phyloP scores from a whole-genome alignment of 75 land plant genomes.

The Larix kaempferi region DNA sequence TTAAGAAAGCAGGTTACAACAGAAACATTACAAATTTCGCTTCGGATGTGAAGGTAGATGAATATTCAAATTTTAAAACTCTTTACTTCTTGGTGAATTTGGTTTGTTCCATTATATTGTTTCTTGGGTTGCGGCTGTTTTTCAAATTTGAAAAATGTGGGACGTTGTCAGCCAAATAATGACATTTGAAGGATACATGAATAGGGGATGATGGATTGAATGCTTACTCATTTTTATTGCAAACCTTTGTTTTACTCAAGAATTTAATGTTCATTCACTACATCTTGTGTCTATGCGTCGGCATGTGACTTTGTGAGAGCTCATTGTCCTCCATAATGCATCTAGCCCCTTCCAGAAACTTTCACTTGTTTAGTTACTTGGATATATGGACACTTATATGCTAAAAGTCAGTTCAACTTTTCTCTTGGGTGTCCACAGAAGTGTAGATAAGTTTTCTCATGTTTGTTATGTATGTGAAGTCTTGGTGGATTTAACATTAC shows the following conservation, averaged over 20 bases:
- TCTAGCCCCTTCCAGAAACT: background rate
- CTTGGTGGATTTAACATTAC: slow-evolving; percentile 41
- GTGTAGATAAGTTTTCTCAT: slow-evolving; percentile 31
- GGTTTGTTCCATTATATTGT: background rate
- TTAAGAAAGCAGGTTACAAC: slow-evolving; percentile 79
- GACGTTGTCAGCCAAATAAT: background rate
- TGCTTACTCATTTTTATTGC: background rate
- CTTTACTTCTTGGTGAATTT: background rate
- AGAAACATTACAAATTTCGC: slow-evolving; percentile 86
- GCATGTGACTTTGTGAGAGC: background rate
- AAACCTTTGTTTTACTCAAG: background rate
- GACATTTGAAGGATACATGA: background rate
- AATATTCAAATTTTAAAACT: background rate
- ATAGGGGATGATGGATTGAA: background rate
- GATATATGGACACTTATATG: background rate
- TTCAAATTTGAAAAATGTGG: background rate
- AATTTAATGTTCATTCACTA: background rate
- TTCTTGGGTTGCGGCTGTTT: background rate
- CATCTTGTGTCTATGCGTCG: background rate
- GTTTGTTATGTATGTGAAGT: slow-evolving; percentile 49
- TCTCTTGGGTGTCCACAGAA: background rate
- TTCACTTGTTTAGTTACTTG: background rate
- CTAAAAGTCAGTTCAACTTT: background rate
- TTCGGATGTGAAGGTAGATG: slow-evolving; percentile 90
- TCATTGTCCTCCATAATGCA: background rate